Evolutionary conservation across 805 yeast genomes (phyloP).

Genomic region (Monosporozyma unispora): DNA sequence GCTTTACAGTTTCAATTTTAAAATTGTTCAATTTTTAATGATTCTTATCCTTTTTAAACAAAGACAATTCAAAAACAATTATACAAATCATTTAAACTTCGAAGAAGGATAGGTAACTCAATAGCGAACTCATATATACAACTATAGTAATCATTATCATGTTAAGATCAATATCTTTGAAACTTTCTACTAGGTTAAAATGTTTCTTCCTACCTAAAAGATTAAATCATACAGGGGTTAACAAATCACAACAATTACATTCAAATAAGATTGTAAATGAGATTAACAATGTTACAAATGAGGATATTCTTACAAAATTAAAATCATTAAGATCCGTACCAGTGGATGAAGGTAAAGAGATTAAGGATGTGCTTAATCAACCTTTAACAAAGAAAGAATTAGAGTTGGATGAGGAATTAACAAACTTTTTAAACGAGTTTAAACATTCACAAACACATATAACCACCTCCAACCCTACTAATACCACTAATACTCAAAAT

Average conservation of each 20-base stretch:
- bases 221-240: neutral
- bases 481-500: neutral
- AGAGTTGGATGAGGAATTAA: constrained; percentile 25
- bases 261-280: neutral
- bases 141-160: neutral
- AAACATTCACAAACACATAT: neutral
- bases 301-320: constrained; percentile 15
- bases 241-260: neutral
- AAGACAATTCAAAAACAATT: neutral
- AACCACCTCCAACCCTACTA: neutral
- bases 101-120: no score
- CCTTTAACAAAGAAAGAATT: constrained; percentile 19
- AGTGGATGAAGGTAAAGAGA: neutral
- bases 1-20: neutral
- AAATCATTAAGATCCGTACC: constrained; percentile 4
- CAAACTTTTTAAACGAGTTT: constrained; percentile 22
- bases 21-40: neutral
- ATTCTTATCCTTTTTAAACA: neutral
- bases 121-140: no score
- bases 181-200: neutral
- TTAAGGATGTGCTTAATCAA: constrained; percentile 2
- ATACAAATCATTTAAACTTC: neutral
- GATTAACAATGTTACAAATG: constrained; percentile 8
- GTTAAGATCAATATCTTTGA: neutral
- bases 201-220: neutral